These are phyloP conservation scores for Ophiostoma triangulosporum DNA, from an alignment of 2,329 filamentous ascomycete species.

Conservation along the genomic window DNA sequence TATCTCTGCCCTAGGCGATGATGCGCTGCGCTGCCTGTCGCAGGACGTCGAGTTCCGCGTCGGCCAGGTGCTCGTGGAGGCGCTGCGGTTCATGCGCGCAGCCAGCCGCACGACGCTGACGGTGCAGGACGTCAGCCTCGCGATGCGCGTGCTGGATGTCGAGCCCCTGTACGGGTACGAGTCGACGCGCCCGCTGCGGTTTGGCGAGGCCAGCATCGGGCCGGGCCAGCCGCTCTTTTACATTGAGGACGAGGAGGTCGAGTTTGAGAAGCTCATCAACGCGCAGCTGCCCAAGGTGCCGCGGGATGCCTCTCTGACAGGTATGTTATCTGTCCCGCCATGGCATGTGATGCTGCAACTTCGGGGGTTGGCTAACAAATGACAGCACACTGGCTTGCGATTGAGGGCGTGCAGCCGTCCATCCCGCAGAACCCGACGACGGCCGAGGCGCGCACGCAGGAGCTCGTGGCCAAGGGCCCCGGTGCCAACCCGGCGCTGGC, in stretches of 20 bases:
- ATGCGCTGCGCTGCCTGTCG: conserved; percentile 74
- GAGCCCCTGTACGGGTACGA: conserved; percentile 96
- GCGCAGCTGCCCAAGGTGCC: conserved; percentile 89
- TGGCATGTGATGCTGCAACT: no score
- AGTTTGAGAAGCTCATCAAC: conserved; percentile 98
- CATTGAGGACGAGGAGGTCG: conserved; percentile 94
- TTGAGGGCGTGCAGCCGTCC: conserved; percentile 91
- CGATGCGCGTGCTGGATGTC: conserved; percentile 74
- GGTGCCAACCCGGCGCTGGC: conserved; percentile 77
- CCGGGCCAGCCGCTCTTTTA: conserved; percentile 93
- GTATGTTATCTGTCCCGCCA: not conserved
- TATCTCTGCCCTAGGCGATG: conserved; percentile 66
- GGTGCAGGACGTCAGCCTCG: conserved; percentile 79
- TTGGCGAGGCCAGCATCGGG: conserved; percentile 85
- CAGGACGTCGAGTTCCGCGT: conserved; percentile 94
- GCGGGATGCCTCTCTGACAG: conserved; percentile 64
- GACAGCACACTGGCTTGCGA: conserved; percentile 93
- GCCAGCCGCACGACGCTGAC: conserved; percentile 73
- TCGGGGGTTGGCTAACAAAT: not conserved
- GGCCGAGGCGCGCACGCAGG: conserved; percentile 68
- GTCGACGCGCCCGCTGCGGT: conserved; percentile 73
- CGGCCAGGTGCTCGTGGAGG: conserved; percentile 84
- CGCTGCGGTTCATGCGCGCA: conserved; percentile 91
- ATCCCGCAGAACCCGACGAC: conserved; percentile 93
- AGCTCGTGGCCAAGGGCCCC: conserved; percentile 79